Conservation (phyloP, 768 basidiomycete species). For the Boletus sp. region DNA sequence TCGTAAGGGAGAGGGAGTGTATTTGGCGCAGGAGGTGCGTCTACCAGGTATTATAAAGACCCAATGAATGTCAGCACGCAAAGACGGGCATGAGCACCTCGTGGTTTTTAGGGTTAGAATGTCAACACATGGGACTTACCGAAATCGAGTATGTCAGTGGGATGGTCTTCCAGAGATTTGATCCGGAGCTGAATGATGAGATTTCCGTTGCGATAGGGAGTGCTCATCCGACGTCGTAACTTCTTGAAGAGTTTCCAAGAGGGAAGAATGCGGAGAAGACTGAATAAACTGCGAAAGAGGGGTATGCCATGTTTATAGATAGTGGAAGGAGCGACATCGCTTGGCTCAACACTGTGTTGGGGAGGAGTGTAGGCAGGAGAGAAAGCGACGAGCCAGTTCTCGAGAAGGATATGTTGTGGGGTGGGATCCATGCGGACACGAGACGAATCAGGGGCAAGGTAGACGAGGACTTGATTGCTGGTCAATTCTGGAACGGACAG, state of each 20-base stretch:
- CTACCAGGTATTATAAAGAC: slow-evolving; percentile 25
- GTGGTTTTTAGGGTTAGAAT: slow-evolving; percentile 25
- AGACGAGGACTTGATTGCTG: slow-evolving; percentile 70
- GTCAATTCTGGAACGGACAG: slow-evolving; percentile 66
- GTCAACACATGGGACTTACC: slow-evolving; percentile 33
- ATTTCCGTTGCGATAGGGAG: slow-evolving; percentile 38
- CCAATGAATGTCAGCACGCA: slow-evolving; percentile 5
- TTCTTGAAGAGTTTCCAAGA: slow-evolving; percentile 71
- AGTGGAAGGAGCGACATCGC: slow-evolving; percentile 63
- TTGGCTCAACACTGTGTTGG: slow-evolving; percentile 23
- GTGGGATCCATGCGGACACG: slow-evolving; percentile 66
- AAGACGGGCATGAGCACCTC: slow-evolving; percentile 32
- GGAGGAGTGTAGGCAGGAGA: slow-evolving; percentile 19
- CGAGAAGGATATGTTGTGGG: slow-evolving; percentile 66
- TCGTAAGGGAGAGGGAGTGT: slow-evolving; percentile 44
- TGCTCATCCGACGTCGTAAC: slow-evolving; percentile 42
- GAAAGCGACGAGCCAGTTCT: slow-evolving; percentile 62
- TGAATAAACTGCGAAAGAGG: slow-evolving; percentile 70
- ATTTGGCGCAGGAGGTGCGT: slow-evolving; percentile 38
- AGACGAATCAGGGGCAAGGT: slow-evolving; percentile 54
- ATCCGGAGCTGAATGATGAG: slow-evolving; percentile 50
- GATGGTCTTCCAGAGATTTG: slow-evolving; percentile 32
- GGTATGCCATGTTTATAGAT: slow-evolving; percentile 86
- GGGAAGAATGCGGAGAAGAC: slow-evolving; percentile 69
- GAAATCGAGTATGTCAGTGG: slow-evolving; percentile 33